A percentile compares a stretch with the other conserved stretches of the same genome.
These are phyloP conservation scores for Leccinum fibrillosum DNA, from an alignment of 768 basidiomycete species.

Conservation along the genomic window DNA sequence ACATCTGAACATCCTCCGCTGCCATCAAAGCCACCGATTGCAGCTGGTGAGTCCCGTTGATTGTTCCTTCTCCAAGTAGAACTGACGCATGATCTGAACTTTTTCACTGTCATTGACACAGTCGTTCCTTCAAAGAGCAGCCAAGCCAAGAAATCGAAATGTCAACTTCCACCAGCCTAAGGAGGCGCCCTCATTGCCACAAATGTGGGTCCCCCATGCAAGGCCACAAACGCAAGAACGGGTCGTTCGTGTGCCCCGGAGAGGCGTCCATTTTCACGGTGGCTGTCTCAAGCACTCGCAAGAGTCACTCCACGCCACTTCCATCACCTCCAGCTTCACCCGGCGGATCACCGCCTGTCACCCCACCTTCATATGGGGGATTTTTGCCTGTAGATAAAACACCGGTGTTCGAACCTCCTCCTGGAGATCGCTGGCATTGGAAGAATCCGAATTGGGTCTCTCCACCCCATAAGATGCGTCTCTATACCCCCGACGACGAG, in stretches of 20 bases:
- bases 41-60: slow-evolving; percentile 22
- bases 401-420: slow-evolving; percentile 25
- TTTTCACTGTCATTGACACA: background rate
- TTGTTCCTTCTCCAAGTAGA: background rate
- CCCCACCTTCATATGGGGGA: slow-evolving; percentile 9
- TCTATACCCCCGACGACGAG: slow-evolving; percentile 19
- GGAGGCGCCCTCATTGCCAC: slow-evolving; percentile 35
- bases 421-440: slow-evolving; percentile 33
- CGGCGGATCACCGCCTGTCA: slow-evolving; percentile 19
- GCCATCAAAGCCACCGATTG: slow-evolving; percentile 23
- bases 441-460: slow-evolving; percentile 34
- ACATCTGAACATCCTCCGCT: slow-evolving; percentile 14
- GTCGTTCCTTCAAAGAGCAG: background rate
- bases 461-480: slow-evolving; percentile 27
- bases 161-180: slow-evolving; percentile 28
- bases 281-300: slow-evolving; percentile 6
- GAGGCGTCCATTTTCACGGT: slow-evolving; percentile 15
- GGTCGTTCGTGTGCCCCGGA: slow-evolving; percentile 28
- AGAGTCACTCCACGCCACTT: slow-evolving; percentile 22
- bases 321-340: slow-evolving; percentile 30
- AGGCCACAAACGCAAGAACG: slow-evolving; percentile 31
- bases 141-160: slow-evolving; percentile 12
- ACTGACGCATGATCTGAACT: slow-evolving; percentile 1
- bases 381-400: slow-evolving; percentile 19
- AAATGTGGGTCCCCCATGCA: slow-evolving; percentile 33